Evolutionary conservation across 202 grass and related monocot genomes (phyloP).

Genomic region (Setaria italica): DNA sequence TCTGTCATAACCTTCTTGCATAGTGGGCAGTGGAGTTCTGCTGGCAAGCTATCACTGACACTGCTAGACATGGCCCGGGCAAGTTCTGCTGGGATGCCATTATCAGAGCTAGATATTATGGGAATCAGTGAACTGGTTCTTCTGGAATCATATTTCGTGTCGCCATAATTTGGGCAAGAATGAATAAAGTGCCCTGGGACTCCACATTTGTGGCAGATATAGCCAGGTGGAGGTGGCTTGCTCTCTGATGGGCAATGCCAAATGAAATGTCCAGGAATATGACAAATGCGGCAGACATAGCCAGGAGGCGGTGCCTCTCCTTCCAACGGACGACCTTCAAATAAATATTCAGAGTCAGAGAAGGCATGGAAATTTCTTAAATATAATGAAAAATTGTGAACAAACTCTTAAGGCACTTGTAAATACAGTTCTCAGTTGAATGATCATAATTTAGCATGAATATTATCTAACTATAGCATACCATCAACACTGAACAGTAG

Average conservation of each 20-base stretch:
- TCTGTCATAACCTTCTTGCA: constrained; percentile 55
- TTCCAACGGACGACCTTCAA: background rate
- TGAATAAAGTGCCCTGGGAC: constrained; percentile 33
- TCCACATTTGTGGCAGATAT: constrained; percentile 24
- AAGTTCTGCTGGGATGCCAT: constrained; percentile 3
- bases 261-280: constrained; percentile 24
- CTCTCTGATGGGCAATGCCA: background rate
- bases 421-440: background rate
- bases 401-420: background rate
- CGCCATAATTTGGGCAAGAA: constrained; percentile 27
- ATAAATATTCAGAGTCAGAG: background rate
- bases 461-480: background rate
- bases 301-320: background rate
- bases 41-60: constrained; percentile 38
- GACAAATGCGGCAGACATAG: background rate
- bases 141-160: constrained; percentile 11
- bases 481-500: background rate
- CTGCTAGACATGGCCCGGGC: background rate
- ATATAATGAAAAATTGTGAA: background rate
- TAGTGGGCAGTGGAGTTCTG: constrained; percentile 43
- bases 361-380: background rate
- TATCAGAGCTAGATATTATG: background rate
- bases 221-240: constrained; percentile 21
- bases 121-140: background rate
- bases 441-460: background rate